Evolutionary conservation across 345 rosid species (phyloP).

Genomic region (Toxicodendron radicans): DNA sequence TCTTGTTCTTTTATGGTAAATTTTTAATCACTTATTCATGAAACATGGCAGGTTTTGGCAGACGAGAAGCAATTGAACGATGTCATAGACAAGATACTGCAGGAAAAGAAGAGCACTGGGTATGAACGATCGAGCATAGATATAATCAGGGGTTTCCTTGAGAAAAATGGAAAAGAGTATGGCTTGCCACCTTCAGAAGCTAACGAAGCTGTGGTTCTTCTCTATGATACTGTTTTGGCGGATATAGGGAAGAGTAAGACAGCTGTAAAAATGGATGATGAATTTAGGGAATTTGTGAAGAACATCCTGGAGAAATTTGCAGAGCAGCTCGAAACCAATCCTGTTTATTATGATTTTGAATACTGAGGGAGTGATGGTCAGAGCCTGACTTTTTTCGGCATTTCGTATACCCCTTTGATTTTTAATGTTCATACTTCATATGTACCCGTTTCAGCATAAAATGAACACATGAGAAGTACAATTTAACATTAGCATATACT

Average conservation of each 20-base stretch:
- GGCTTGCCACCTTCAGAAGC: constrained; percentile 76
- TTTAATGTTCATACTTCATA: constrained; percentile 12
- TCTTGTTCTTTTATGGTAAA: background rate
- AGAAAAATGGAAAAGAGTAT: constrained; percentile 52
- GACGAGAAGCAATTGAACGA: constrained; percentile 46
- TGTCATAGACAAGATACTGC: constrained; percentile 38
- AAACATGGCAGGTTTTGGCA: constrained; percentile 51
- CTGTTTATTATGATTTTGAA: constrained; percentile 44
- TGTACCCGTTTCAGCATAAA: background rate
- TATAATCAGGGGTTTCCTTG: constrained; percentile 47
- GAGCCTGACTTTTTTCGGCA: constrained; percentile 13
- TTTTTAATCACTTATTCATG: constrained; percentile 11
- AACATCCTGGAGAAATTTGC: constrained; percentile 58
- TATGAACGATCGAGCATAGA: constrained; percentile 26
- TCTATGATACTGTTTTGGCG: constrained; percentile 57
- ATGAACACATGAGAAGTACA: constrained; percentile 3
- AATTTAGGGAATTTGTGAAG: constrained; percentile 39
- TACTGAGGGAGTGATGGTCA: constrained; percentile 21
- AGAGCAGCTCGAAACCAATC: constrained; percentile 58
- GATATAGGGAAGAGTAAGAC: constrained; percentile 31
- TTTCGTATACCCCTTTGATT: constrained; percentile 10
- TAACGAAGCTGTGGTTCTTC: constrained; percentile 51
- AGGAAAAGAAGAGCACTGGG: constrained; percentile 29
- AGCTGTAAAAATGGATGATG: constrained; percentile 25
- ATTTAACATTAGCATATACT: background rate